Conservation (phyloP, 495 filamentous ascomycete genomes). For the Cenococcum geophilum region DNA sequence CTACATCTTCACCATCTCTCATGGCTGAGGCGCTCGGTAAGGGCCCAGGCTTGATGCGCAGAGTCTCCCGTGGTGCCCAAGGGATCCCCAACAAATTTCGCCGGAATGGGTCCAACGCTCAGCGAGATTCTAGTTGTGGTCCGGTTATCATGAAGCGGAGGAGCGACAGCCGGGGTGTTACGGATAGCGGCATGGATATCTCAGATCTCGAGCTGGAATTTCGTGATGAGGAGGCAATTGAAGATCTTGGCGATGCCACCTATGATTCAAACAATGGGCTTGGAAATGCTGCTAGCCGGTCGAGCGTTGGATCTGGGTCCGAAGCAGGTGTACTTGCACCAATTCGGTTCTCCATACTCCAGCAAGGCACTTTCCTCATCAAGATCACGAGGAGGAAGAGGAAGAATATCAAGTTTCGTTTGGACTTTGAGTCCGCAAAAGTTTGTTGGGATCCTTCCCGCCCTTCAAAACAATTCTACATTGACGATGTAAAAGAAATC, state of each 20-base stretch:
- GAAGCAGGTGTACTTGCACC: slow-evolving; percentile 58
- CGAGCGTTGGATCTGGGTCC: slow-evolving; percentile 20
- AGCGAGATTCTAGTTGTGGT: slow-evolving; percentile 77
- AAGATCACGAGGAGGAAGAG: slow-evolving; percentile 79
- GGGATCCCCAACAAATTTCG: slow-evolving; percentile 59
- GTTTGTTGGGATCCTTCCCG: slow-evolving; percentile 80
- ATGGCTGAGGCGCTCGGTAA: slow-evolving; percentile 49
- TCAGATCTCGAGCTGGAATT: slow-evolving; percentile 48
- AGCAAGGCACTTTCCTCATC: slow-evolving; percentile 65
- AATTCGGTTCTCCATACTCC: slow-evolving; percentile 61
- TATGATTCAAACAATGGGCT: slow-evolving; percentile 35
- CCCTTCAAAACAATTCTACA: slow-evolving; percentile 74
- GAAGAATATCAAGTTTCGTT: slow-evolving; percentile 65
- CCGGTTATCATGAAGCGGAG: slow-evolving; percentile 80
- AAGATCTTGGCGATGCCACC: slow-evolving; percentile 44
- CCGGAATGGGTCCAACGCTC: slow-evolving; percentile 63
- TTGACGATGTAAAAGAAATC: slow-evolving; percentile 91
- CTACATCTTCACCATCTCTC: slow-evolving; percentile 24
- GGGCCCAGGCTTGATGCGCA: slow-evolving; percentile 56
- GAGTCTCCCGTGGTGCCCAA: slow-evolving; percentile 59
- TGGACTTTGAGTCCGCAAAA: slow-evolving; percentile 75
- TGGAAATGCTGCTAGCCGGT: slow-evolving; percentile 34
- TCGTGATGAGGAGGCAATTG: slow-evolving; percentile 55
- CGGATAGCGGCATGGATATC: slow-evolving; percentile 42
- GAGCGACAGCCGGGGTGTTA: slow-evolving; percentile 75